Percentiles rank a stretch among this genome's conserved stretches.
These are phyloP conservation scores for Yamadazyma jaroonii DNA, from an alignment of 1,139 yeast species.

Conservation along the genomic window DNA sequence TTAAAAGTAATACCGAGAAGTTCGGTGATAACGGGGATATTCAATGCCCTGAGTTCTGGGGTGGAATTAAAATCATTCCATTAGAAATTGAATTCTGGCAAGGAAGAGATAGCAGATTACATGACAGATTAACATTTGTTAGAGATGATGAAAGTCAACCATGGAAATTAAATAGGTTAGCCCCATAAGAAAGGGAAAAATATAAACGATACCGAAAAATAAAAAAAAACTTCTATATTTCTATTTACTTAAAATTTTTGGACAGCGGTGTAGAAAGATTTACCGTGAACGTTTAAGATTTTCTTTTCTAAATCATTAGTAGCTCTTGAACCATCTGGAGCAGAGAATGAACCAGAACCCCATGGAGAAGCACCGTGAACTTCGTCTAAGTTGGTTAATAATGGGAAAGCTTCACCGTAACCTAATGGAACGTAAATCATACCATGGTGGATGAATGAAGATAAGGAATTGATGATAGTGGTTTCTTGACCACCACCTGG, in stretches of 20 bases:
- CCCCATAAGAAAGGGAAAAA: constrained; percentile 44
- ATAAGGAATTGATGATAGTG: constrained; percentile 62
- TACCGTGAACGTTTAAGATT: constrained; percentile 64
- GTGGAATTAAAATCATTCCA: constrained; percentile 87
- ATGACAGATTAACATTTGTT: constrained; percentile 80
- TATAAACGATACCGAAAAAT: too few species aligned
- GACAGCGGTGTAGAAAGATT: constrained; percentile 48
- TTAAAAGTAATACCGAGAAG: constrained; percentile 48
- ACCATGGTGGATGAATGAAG: constrained; percentile 77
- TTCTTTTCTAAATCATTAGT: constrained; percentile 65
- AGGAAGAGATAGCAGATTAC: constrained; percentile 86
- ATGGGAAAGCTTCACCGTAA: constrained; percentile 60
- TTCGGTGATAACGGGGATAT: constrained; percentile 58
- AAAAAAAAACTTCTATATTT: neutral
- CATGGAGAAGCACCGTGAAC: constrained; percentile 83
- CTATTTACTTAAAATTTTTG: constrained; percentile 20
- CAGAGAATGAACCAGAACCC: constrained; percentile 87
- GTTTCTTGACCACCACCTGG: constrained; percentile 85
- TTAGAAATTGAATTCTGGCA: constrained; percentile 96
- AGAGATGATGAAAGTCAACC: constrained; percentile 46
- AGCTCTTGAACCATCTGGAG: constrained; percentile 74
- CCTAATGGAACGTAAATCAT: constrained; percentile 79
- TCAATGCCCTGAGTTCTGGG: constrained; percentile 95
- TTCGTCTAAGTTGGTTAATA: constrained; percentile 59
- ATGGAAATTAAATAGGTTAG: constrained; percentile 70